Percentiles rank a stretch among this genome's conserved stretches.
phyloP scores from a whole-genome alignment of 192 early-diverging fungal species.

The Coemansia sp. region DNA sequence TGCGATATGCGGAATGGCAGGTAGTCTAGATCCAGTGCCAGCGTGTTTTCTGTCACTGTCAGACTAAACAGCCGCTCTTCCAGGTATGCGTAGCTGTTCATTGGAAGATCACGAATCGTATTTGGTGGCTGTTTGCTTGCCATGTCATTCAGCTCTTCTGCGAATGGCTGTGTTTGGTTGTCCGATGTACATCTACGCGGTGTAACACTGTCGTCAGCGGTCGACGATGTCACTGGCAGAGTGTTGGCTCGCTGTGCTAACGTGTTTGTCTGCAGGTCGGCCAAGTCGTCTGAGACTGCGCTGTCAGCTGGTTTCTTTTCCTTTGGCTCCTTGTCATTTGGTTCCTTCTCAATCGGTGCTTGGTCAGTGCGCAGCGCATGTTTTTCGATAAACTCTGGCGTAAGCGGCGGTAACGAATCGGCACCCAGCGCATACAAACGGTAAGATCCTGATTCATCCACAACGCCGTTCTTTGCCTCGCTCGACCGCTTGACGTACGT shows the following conservation, averaged over 20 bases:
- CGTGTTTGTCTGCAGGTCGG: background rate
- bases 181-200: slow-evolving; percentile 8
- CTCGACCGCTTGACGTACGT: slow-evolving; percentile 43
- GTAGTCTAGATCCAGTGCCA: slow-evolving; percentile 35
- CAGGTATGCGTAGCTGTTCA: slow-evolving; percentile 48
- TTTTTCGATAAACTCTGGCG: slow-evolving; percentile 30
- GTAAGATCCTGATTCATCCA: slow-evolving; percentile 32
- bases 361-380: slow-evolving; percentile 19
- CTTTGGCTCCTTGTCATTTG: no score
- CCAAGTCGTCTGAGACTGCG: background rate
- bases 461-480: slow-evolving; percentile 10
- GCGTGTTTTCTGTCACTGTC: slow-evolving; percentile 14
- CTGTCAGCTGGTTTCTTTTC: no score
- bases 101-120: slow-evolving; percentile 6
- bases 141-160: background rate
- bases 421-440: slow-evolving; percentile 45
- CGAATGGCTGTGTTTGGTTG: background rate
- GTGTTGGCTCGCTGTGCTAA: slow-evolving; percentile 4
- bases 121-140: background rate
- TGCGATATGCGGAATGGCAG: slow-evolving; percentile 55
- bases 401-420: slow-evolving; percentile 35
- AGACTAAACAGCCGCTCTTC: slow-evolving; percentile 50
- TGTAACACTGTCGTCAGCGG: background rate
- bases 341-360: no score
- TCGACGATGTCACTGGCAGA: background rate